Conservation (phyloP, 1,284 basidiomycete species). For the Termitomyces sp. region DNA sequence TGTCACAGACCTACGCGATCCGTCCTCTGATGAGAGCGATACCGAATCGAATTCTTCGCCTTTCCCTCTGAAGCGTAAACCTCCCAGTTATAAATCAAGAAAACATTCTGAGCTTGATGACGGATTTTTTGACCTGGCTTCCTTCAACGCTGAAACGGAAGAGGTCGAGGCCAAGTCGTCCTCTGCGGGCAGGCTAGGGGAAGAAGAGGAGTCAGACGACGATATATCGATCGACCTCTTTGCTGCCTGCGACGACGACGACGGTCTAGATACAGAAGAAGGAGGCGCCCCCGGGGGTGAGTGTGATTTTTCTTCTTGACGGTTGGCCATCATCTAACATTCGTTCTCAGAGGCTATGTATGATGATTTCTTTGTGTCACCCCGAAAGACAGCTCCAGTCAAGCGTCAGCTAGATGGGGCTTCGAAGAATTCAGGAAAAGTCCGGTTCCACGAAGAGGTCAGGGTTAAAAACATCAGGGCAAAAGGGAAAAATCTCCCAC, state of each 20-base stretch:
- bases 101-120: conserved; percentile 77
- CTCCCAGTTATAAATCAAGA: conserved; percentile 23
- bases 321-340: conserved; percentile 5
- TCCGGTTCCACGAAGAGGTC: conserved; percentile 80
- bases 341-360: conserved; percentile 53
- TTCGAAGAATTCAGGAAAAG: conserved; percentile 36
- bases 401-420: conserved; percentile 16
- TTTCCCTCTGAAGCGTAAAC: conserved; percentile 10
- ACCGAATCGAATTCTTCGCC: conserved; percentile 22
- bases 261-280: conserved; percentile 33
- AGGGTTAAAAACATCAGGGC: conserved; percentile 73
- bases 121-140: conserved; percentile 85
- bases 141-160: conserved; percentile 87
- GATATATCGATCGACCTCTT: conserved; percentile 69
- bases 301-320: conserved; percentile 16
- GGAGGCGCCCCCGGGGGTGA: conserved; percentile 39
- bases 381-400: conserved; percentile 24
- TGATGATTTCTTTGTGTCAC: conserved; percentile 70
- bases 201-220: conserved; percentile 54
- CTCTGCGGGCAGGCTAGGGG: conserved; percentile 58
- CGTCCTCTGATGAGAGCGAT: conserved; percentile 43
- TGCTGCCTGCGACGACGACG: conserved; percentile 49
- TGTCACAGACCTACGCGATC: conserved; percentile 43
- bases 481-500: conserved; percentile 55
- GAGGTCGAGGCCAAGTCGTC: conserved; percentile 67